Evolutionary conservation across 2,329 filamentous ascomycete species (phyloP).

Genomic region (Plectosphaerella plurivora): DNA sequence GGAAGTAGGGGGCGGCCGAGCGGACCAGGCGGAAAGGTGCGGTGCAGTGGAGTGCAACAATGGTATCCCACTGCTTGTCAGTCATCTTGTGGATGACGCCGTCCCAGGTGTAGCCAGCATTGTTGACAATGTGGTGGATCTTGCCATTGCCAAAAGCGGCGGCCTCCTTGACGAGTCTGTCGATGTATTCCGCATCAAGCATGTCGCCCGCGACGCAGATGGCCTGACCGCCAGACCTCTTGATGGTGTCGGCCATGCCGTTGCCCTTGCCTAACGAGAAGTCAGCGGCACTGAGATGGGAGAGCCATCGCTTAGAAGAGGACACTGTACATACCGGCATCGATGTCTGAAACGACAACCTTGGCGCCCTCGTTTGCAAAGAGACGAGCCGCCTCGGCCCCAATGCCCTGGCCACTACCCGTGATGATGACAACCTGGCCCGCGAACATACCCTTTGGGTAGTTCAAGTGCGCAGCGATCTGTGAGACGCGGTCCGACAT

Average conservation of each 20-base stretch:
- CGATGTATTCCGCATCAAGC: slow-evolving; percentile 65
- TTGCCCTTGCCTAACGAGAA: slow-evolving; percentile 58
- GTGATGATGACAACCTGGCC: slow-evolving; percentile 87
- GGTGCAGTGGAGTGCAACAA: slow-evolving; percentile 77
- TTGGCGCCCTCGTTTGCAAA: slow-evolving; percentile 87
- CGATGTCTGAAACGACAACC: slow-evolving; percentile 80
- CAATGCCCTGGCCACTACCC: slow-evolving; percentile 81
- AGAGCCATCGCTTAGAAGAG: neutral
- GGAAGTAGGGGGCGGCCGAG: slow-evolving; percentile 79
- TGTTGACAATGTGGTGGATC: slow-evolving; percentile 89
- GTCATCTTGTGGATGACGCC: slow-evolving; percentile 90
- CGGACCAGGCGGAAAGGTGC: slow-evolving; percentile 82
- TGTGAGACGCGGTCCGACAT: slow-evolving; percentile 62
- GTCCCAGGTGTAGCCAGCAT: slow-evolving; percentile 91
- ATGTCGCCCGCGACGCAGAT: slow-evolving; percentile 75
- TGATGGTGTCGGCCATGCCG: slow-evolving; percentile 66
- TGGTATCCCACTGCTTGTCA: slow-evolving; percentile 88
- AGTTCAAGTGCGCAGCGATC: slow-evolving; percentile 76
- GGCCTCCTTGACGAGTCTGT: slow-evolving; percentile 65
- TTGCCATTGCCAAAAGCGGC: slow-evolving; percentile 81
- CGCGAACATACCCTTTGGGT: slow-evolving; percentile 71
- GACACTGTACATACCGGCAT: slow-evolving; percentile 48
- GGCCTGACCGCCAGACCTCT: slow-evolving; percentile 59
- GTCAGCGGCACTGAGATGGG: neutral
- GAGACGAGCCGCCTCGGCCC: slow-evolving; percentile 74